Base-by-base conservation (phyloP, 2,329 filamentous ascomycete species). In the Neoscytalidium dimidiatum region DNA sequence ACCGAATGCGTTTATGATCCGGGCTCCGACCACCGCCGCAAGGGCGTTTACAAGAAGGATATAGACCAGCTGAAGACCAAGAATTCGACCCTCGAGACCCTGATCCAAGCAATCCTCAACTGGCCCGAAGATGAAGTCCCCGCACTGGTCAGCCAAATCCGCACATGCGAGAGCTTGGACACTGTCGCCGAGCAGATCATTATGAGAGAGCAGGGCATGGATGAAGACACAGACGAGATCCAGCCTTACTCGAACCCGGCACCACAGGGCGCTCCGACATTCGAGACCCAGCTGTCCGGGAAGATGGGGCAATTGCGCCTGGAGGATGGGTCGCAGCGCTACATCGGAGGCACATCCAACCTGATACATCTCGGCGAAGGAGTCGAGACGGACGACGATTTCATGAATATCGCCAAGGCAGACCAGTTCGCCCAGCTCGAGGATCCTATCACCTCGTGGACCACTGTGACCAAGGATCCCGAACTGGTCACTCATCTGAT, bases 41-140 rank as follows among this genome's bases (percentile, higher is more conserved):
- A 98, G 77, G 95, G 95, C 66, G 95, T 98, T 56, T 98, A 98
- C 78, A 94, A 94, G 73, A 93, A 97, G 78, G 95, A 97, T 77
- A 88, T 91, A 26, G 94, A 97, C 77, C 92, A 87, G 73, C 85
- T 94, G 76, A 96, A 96, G 80, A 94, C 93, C 23, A 88, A 88
- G 68, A 92, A 90, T 72, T 92, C 92, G 38, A 98, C 94, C 1
- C 82, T 98, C 64, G 92, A 97, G 75, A 93, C 93, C n/a, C 83
- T 98, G 41, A 88, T 98, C 67, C 92, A 97, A 73, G 93, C 94
- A 53, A 92, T 99, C 58, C 83, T 98, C 58, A 97, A 97, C 77
- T 93, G 92, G 51, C 85, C 91, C 21, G 94, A 98, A 75, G 92
- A 96, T 4, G 91, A 95, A 65, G 93, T 96, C 3, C 84, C 89